These are phyloP conservation scores for Nakazawaea sp. DNA, from an alignment of 805 yeast genomes.

Conservation along the genomic window DNA sequence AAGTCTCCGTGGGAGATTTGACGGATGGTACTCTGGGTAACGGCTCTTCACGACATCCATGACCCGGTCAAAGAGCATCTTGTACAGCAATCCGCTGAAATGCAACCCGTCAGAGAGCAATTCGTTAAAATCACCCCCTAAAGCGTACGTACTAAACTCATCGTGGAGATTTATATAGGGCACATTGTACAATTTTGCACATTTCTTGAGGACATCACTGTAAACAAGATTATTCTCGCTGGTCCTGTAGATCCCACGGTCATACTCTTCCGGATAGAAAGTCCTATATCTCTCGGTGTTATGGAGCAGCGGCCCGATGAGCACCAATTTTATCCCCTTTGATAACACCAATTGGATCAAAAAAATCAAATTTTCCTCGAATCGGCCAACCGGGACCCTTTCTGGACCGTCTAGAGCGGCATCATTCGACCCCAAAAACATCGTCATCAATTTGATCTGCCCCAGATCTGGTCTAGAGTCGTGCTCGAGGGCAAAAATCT, in stretches of 20 bases:
- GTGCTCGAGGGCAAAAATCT: constrained; percentile 43
- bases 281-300: constrained; percentile 36
- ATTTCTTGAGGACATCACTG: constrained; percentile 37
- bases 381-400: constrained; percentile 40
- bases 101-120: constrained; percentile 39
- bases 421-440: constrained; percentile 85
- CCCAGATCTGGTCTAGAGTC: constrained; percentile 21
- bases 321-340: constrained; percentile 41
- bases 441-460: constrained; percentile 34
- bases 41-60: constrained; percentile 21
- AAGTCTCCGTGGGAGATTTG: constrained; percentile 15
- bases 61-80: constrained; percentile 27
- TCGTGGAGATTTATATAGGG: constrained; percentile 55
- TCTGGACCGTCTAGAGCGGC: constrained; percentile 38
- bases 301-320: constrained; percentile 59
- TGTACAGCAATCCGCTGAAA: constrained; percentile 31
- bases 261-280: constrained; percentile 25
- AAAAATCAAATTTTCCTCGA: constrained; percentile 34
- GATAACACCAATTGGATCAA: constrained; percentile 33
- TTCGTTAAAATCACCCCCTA: constrained; percentile 17
- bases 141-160: constrained; percentile 28
- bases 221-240: constrained; percentile 40
- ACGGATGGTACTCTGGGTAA: constrained; percentile 28
- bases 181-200: constrained; percentile 39
- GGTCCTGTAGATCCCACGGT: constrained; percentile 36